A percentile compares a stretch with the other conserved stretches of the same genome.
Evolutionary conservation across 495 filamentous ascomycete species (phyloP).

Genomic region (Beverwykella pulmonaria): DNA sequence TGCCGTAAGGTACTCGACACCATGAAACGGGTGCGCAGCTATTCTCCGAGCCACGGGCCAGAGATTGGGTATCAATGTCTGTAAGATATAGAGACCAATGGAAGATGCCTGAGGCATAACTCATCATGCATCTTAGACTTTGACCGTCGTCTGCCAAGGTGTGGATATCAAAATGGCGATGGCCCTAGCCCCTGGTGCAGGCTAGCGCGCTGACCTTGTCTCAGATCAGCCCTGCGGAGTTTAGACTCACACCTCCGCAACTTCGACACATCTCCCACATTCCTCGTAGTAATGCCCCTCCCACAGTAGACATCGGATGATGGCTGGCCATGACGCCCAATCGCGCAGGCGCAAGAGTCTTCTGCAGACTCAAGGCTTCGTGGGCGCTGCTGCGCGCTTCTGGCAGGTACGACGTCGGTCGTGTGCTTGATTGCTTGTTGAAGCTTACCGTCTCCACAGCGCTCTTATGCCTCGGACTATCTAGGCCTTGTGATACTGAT

Average conservation of each 20-base stretch:
- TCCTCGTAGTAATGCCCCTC: conserved; percentile 12
- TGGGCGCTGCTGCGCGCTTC: conserved; percentile 52
- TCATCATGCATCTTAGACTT: no score
- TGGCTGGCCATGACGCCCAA: conserved; percentile 26
- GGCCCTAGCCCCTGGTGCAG: neutral
- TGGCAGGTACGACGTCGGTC: conserved; percentile 46
- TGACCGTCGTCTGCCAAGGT: neutral
- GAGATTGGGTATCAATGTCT: no score
- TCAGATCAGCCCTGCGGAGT: conserved; percentile 4
- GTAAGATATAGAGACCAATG: no score
- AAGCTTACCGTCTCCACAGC: conserved; percentile 48
- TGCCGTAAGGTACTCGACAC: no score
- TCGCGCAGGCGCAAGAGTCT: conserved; percentile 23
- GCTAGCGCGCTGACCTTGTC: neutral
- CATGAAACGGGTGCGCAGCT: no score
- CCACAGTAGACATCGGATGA: conserved; percentile 1
- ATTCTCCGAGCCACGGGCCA: no score
- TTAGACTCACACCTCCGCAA: conserved; percentile 9
- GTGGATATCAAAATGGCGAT: neutral
- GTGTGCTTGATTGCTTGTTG: conserved; percentile 1
- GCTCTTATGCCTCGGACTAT: conserved; percentile 86
- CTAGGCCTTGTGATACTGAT: conserved; percentile 72
- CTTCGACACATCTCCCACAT: neutral
- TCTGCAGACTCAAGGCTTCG: conserved; percentile 21
- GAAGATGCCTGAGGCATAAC: no score